Percentiles rank a stretch among this genome's conserved stretches.
These are phyloP conservation scores for Auriculariales sp. DNA, from an alignment of 768 basidiomycete genomes.

Conservation along the genomic window DNA sequence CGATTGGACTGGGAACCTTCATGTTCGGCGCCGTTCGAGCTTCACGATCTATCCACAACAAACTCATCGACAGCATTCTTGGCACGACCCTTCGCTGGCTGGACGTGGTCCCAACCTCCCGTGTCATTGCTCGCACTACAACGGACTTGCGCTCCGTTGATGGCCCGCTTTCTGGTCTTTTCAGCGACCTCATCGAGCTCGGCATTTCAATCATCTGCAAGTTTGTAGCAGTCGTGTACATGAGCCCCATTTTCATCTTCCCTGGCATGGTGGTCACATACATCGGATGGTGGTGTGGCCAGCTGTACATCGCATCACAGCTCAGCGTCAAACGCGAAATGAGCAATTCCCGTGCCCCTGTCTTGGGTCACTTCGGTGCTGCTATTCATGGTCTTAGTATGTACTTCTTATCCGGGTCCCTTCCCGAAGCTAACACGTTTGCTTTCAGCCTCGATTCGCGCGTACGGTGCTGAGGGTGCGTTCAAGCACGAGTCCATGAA, in stretches of 20 bases:
- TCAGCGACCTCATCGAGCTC: conserved; percentile 16
- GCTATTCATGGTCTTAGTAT: conserved; percentile 40
- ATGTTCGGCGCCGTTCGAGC: conserved; percentile 2
- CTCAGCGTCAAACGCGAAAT: conserved; percentile 41
- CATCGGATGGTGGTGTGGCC: conserved; percentile 30
- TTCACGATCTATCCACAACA: conserved; percentile 3
- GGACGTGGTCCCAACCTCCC: conserved; percentile 35
- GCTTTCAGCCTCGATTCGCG: conserved; percentile 36
- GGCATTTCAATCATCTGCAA: conserved; percentile 25
- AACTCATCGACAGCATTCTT: neutral
- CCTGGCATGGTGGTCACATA: conserved; percentile 28
- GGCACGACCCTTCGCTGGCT: conserved; percentile 24
- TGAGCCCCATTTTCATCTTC: conserved; percentile 31
- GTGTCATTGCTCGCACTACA: conserved; percentile 52
- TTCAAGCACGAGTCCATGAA: conserved; percentile 31
- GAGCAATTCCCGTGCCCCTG: conserved; percentile 34
- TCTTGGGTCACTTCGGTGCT: conserved; percentile 37
- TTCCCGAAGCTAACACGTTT: neutral
- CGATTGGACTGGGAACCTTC: conserved; percentile 12
- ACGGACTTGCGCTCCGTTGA: conserved; percentile 41
- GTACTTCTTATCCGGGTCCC: conserved; percentile 1
- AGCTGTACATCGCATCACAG: conserved; percentile 41
- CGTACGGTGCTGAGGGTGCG: conserved; percentile 41
- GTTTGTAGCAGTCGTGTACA: conserved; percentile 27
- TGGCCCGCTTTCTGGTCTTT: conserved; percentile 10